phyloP scores from a whole-genome alignment of 305 asterid species.

The Fraxinus baroniana region DNA sequence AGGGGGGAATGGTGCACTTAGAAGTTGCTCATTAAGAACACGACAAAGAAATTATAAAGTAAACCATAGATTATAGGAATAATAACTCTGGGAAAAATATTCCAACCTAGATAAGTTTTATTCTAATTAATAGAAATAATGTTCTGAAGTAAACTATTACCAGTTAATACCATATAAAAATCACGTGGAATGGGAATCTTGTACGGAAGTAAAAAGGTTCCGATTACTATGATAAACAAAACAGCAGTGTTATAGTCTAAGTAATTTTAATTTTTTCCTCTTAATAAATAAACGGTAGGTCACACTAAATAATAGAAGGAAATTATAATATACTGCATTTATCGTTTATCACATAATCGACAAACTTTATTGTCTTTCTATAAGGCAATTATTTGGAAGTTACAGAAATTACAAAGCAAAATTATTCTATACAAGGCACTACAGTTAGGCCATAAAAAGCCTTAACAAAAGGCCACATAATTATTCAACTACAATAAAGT shows the following conservation, averaged over 20 bases:
- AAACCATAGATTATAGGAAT: no score
- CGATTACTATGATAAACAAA: neutral
- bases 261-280: neutral
- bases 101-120: neutral
- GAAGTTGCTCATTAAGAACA: no score
- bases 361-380: neutral
- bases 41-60: no score
- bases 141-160: neutral
- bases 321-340: no score
- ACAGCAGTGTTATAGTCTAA: neutral
- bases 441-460: neutral
- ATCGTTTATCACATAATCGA: neutral
- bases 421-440: neutral
- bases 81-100: no score
- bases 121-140: neutral
- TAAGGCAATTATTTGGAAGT: neutral
- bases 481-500: neutral
- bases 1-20: no score
- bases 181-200: neutral
- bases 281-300: neutral
- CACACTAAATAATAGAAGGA: neutral
- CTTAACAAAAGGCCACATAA: neutral
- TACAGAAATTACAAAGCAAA: neutral
- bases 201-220: neutral
- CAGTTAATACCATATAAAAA: neutral